Percentiles rank a stretch among this genome's conserved stretches.
These are phyloP conservation scores for Sugiyamaella paludigena DNA, from an alignment of 1,139 yeast species.

Conservation along the genomic window DNA sequence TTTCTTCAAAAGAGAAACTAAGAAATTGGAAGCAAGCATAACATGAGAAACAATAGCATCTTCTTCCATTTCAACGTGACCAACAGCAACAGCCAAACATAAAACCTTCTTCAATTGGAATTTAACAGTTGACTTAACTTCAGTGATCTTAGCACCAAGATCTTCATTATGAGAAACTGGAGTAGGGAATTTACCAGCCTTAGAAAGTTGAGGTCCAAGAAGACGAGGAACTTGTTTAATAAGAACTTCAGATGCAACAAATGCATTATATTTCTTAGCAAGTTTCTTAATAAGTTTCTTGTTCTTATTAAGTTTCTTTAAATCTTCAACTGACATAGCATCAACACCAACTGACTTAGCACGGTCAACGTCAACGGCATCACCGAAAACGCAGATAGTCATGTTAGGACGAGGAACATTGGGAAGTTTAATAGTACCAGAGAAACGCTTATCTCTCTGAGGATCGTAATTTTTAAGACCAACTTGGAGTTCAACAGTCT, in stretches of 20 bases:
- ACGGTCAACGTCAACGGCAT: slow-evolving; percentile 99
- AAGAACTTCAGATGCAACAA: slow-evolving; percentile 98
- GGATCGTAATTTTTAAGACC: slow-evolving; percentile 99
- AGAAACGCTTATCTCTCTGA: slow-evolving; percentile 99
- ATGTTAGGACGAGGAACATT: slow-evolving; percentile 99
- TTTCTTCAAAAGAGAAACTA: slow-evolving; percentile 99
- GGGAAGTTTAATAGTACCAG: slow-evolving; percentile 98
- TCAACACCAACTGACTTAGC: slow-evolving; percentile 99
- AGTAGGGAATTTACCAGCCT: slow-evolving; percentile 99
- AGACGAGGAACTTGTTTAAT: slow-evolving; percentile 99
- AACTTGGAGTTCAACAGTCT: slow-evolving; percentile 99
- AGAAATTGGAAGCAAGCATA: slow-evolving; percentile 98
- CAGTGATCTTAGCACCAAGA: slow-evolving; percentile 91
- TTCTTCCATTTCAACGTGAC: slow-evolving; percentile 99
- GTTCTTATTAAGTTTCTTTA: slow-evolving; percentile 99
- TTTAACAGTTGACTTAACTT: slow-evolving; percentile 99
- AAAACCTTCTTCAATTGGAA: slow-evolving; percentile 96
- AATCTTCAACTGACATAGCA: slow-evolving; percentile 99
- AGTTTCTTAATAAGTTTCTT: slow-evolving; percentile 99
- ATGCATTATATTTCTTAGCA: slow-evolving; percentile 99
- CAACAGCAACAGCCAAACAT: slow-evolving; percentile 94
- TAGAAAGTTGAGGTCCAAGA: slow-evolving; percentile 99
- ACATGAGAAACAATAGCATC: slow-evolving; percentile 95
- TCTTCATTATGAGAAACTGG: slow-evolving; percentile 99
- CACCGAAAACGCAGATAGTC: slow-evolving; percentile 99